Evolutionary conservation across 148 eudicot genomes (phyloP).

Genomic region (Pharnaceum exiguum): DNA sequence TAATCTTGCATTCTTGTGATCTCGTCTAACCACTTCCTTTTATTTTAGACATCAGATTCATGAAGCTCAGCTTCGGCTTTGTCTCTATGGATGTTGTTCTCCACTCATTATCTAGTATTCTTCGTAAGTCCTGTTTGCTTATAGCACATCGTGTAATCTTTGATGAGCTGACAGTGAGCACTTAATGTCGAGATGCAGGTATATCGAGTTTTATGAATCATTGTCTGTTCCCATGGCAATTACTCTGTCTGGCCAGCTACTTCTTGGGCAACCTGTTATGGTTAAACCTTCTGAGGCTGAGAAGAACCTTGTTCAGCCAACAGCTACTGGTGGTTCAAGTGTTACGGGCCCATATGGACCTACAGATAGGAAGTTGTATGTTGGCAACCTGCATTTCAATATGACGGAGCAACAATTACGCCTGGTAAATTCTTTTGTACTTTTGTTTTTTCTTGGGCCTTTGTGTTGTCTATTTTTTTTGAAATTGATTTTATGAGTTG

Average conservation of each 20-base stretch:
- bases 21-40: slow-evolving; percentile 31
- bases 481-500: too few relatives aligned
- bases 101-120: slow-evolving; percentile 27
- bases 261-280: slow-evolving; percentile 96
- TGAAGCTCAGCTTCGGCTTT: slow-evolving; percentile 40
- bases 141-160: background rate
- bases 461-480: background rate
- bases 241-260: slow-evolving; percentile 83
- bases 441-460: background rate
- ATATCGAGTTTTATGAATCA: slow-evolving; percentile 84
- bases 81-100: slow-evolving; percentile 34
- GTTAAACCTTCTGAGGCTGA: slow-evolving; percentile 99
- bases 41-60: slow-evolving; percentile 38
- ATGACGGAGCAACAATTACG: slow-evolving; percentile 89
- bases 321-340: slow-evolving; percentile 56
- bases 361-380: slow-evolving; percentile 88
- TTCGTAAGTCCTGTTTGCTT: slow-evolving; percentile 32
- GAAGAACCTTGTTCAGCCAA: slow-evolving; percentile 96
- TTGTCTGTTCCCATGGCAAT: slow-evolving; percentile 99
- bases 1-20: background rate
- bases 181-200: slow-evolving; percentile 46
- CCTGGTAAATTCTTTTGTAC: slow-evolving; percentile 39
- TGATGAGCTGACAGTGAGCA: slow-evolving; percentile 17
- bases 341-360: slow-evolving; percentile 89
- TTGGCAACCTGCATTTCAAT: slow-evolving; percentile 93